Percentiles rank a stretch among this genome's conserved stretches.
phyloP scores from a whole-genome alignment of 768 basidiomycete species.

The Grammothele lineata region DNA sequence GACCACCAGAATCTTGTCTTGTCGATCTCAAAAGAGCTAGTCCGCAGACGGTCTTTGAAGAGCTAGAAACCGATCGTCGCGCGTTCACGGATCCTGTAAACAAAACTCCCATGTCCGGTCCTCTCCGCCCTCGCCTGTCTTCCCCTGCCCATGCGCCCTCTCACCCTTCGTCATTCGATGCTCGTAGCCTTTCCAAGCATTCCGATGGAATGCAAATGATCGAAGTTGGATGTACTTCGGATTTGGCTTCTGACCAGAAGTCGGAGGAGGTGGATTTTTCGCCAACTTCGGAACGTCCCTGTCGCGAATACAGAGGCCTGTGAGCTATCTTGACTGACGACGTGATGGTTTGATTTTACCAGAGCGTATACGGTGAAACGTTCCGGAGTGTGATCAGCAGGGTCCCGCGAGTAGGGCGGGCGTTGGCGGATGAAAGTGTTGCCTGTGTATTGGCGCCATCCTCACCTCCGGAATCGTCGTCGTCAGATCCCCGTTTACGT shows the following conservation, averaged over 20 bases:
- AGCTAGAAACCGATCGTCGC: no score
- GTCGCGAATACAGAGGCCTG: background rate
- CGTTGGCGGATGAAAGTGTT: no score
- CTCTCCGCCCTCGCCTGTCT: slow-evolving; percentile 69
- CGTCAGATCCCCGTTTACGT: slow-evolving; percentile 35
- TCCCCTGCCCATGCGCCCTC: slow-evolving; percentile 58
- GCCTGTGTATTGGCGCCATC: slow-evolving; percentile 26
- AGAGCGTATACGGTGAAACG: slow-evolving; percentile 80
- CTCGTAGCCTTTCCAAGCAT: slow-evolving; percentile 77
- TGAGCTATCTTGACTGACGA: background rate
- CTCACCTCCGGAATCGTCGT: slow-evolving; percentile 45
- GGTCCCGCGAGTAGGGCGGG: slow-evolving; percentile 50
- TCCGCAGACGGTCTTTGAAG: no score
- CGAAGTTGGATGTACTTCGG: slow-evolving; percentile 67
- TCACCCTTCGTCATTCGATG: slow-evolving; percentile 95
- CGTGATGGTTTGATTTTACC: slow-evolving; percentile 40
- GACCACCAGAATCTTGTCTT: no score
- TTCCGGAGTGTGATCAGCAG: slow-evolving; percentile 86
- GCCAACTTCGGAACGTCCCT: slow-evolving; percentile 80
- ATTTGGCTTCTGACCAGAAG: slow-evolving; percentile 45
- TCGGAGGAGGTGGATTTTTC: slow-evolving; percentile 61
- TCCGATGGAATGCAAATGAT: slow-evolving; percentile 75
- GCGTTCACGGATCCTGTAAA: no score
- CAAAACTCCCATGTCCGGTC: slow-evolving; percentile 92
- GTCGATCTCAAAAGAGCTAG: no score